Evolutionary conservation across 1,284 basidiomycete genomes (phyloP), one percentile per base, ranked within the genome.

Genomic region (Microbotryomycetes sp.): DNA sequence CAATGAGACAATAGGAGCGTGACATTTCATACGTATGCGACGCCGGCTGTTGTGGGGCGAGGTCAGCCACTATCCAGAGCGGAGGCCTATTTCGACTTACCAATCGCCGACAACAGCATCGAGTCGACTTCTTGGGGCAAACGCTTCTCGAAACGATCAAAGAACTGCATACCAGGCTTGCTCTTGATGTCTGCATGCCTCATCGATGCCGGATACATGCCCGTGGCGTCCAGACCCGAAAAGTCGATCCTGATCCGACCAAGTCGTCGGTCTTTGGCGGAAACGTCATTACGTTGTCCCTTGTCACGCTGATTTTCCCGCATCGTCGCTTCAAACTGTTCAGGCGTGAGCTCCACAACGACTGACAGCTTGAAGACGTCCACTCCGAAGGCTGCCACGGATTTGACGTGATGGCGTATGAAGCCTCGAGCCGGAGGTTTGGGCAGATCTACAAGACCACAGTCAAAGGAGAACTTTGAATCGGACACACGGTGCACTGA

Each of bases 381-480:
- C 30, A 82, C 81, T 2, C 86, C 87, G 69, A 88, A 87, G 74
- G 88, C 89, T 3, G 88, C 89, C 0, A 83, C 88, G 74, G 91
- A 88, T 74, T 94, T 97, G 76, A 97, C 83, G 71, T 92, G 89
- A 74, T 97, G 94, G 6, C 91, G 81, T n/a, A 82, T 82, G 68
- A 82, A 79, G 51, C 77, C 77, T 6, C 61, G 54, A 27, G 82
- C 75, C 0, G 90, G 89, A 0, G 89, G 87, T 59, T 60, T 62
- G 21, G 75, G 74, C 4, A 78, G 68, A 61, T 76, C 50, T 52
- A 29, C 23, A 29, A 16, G 11, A 41, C 18, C 35, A 41, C n/a
- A n/a, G n/a, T n/a, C n/a, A n/a, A n/a, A n/a, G n/a, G n/a, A n/a
- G n/a, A n/a, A n/a, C n/a, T n/a, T n/a, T n/a, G n/a, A n/a, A n/a